These are phyloP conservation scores for Populus euphratica DNA, from an alignment of 345 rosid species.

Conservation along the genomic window DNA sequence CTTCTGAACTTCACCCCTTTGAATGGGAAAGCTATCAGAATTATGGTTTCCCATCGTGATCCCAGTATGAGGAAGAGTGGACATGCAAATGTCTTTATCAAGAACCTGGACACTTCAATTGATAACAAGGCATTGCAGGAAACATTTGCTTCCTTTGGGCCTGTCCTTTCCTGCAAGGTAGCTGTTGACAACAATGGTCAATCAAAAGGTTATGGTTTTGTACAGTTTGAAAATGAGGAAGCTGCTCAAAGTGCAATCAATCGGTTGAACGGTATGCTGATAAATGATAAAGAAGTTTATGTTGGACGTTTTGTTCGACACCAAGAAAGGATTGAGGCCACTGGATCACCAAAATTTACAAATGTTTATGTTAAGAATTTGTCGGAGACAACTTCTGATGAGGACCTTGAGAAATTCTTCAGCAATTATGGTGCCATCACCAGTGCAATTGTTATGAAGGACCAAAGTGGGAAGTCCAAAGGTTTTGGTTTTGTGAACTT, in stretches of 20 bases:
- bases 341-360: slow-evolving; percentile 43
- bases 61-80: slow-evolving; percentile 62
- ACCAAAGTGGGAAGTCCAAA: slow-evolving; percentile 55
- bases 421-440: slow-evolving; percentile 51
- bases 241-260: slow-evolving; percentile 51
- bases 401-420: slow-evolving; percentile 56
- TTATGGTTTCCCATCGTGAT: slow-evolving; percentile 72
- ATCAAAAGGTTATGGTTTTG: slow-evolving; percentile 63
- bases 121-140: slow-evolving; percentile 58
- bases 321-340: slow-evolving; percentile 39
- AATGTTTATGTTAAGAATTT: slow-evolving; percentile 66
- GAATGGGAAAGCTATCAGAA: slow-evolving; percentile 59
- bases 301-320: slow-evolving; percentile 55
- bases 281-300: slow-evolving; percentile 61
- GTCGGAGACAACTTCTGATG: slow-evolving; percentile 51
- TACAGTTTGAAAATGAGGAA: slow-evolving; percentile 64
- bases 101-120: slow-evolving; percentile 54
- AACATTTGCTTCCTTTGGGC: slow-evolving; percentile 54
- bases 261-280: slow-evolving; percentile 56
- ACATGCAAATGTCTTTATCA: slow-evolving; percentile 63
- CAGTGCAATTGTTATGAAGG: slow-evolving; percentile 59
- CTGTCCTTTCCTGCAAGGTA: slow-evolving; percentile 62
- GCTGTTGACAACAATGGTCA: slow-evolving; percentile 44
- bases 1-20: slow-evolving; percentile 50
- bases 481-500: slow-evolving; percentile 77